Evolutionary conservation across 176 grass and related monocot genomes (phyloP).

Genomic region (Carex pumila): DNA sequence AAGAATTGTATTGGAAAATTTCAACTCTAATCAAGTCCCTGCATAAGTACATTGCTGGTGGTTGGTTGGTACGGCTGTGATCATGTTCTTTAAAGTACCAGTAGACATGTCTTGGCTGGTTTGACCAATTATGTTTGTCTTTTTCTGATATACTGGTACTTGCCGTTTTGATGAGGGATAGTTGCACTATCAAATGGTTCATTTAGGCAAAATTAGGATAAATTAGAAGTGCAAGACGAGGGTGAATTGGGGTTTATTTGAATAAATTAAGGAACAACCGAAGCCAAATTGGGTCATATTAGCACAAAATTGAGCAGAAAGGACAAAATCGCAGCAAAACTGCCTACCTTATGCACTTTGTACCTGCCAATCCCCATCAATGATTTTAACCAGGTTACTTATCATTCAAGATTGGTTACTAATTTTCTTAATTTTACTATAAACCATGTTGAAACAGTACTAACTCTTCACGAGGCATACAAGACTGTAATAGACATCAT

Average conservation of each 20-base stretch:
- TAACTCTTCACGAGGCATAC: background rate
- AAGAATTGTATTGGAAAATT: background rate
- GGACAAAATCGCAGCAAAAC: background rate
- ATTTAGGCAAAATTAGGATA: background rate
- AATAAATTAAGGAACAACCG: background rate
- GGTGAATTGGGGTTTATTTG: background rate
- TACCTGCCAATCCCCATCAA: background rate
- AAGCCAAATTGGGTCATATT: background rate
- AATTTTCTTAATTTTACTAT: background rate
- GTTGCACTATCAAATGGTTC: background rate
- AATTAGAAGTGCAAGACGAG: background rate
- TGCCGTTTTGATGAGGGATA: background rate
- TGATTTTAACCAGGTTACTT: background rate
- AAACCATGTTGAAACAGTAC: conserved; percentile 45
- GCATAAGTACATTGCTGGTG: conserved; percentile 35
- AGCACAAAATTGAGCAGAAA: background rate
- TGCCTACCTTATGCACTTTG: background rate
- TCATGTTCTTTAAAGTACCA: background rate
- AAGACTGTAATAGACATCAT: conserved; percentile 40
- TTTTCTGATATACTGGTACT: background rate
- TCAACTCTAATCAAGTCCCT: background rate
- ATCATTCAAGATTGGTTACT: background rate
- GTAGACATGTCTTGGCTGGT: background rate
- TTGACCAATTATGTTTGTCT: background rate
- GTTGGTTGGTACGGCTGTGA: conserved; percentile 13